Evolutionary conservation across 495 filamentous ascomycete species (phyloP).

Genomic region (Ascodesmis nigricans): DNA sequence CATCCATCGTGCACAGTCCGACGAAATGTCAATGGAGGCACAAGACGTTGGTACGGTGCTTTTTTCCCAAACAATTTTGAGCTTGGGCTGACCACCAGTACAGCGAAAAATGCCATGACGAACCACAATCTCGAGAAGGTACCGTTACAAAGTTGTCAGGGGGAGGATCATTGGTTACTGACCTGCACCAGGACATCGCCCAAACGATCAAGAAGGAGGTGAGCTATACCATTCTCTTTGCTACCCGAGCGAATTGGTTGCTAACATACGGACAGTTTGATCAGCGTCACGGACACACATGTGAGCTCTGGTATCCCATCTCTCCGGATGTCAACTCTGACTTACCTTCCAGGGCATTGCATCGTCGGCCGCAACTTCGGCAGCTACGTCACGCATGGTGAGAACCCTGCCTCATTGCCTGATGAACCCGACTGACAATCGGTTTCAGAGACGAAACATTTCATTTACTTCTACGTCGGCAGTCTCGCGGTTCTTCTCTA

Average conservation of each 20-base stretch:
- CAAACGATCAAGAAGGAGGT: slow-evolving; percentile 95
- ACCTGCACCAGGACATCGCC: slow-evolving; percentile 79
- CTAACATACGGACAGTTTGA: slow-evolving; percentile 19
- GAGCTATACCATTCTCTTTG: slow-evolving; percentile 14
- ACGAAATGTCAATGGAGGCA: slow-evolving; percentile 89
- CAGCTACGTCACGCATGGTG: slow-evolving; percentile 96
- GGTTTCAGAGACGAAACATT: slow-evolving; percentile 80
- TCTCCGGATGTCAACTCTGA: slow-evolving; percentile 30
- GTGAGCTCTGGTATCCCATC: not conserved
- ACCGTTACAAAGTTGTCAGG: no score
- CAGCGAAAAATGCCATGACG: slow-evolving; percentile 81
- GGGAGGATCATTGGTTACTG: no score
- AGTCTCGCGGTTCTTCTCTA: slow-evolving; percentile 97
- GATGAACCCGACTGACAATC: slow-evolving; percentile 10
- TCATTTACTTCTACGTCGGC: slow-evolving; percentile 99
- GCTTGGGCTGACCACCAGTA: slow-evolving; percentile 14
- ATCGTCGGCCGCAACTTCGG: slow-evolving; percentile 97
- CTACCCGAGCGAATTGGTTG: not conserved
- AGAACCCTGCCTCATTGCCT: slow-evolving; percentile 11
- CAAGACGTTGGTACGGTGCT: slow-evolving; percentile 67
- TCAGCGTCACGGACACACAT: slow-evolving; percentile 17
- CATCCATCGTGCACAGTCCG: slow-evolving; percentile 58
- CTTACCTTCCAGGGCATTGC: slow-evolving; percentile 45
- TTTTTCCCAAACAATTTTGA: not conserved
- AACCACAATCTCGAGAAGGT: slow-evolving; percentile 91